These are phyloP conservation scores for Sequoia sempervirens DNA, from an alignment of 75 land plant species.

Conservation along the genomic window DNA sequence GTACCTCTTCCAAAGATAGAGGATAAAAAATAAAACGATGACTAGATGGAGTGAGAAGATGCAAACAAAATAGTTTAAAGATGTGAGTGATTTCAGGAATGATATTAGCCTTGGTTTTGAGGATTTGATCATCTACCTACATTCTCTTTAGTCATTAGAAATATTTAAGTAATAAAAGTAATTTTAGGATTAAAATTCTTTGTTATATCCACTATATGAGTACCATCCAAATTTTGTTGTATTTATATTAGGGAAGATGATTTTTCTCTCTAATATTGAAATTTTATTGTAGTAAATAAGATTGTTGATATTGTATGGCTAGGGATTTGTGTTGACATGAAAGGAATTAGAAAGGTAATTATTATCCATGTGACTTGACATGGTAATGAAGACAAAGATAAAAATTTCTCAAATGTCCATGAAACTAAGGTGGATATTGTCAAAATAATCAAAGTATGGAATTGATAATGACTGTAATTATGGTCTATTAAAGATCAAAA, in stretches of 20 bases:
- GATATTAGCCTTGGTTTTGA: background rate
- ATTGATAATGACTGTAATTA: too few species aligned
- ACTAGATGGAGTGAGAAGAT: background rate
- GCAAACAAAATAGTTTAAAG: background rate
- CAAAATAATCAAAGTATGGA: too few species aligned
- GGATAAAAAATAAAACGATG: background rate
- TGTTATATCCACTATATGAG: background rate
- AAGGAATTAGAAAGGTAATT: background rate
- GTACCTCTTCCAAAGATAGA: background rate
- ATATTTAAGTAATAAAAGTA: background rate
- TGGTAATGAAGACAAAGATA: too few species aligned
- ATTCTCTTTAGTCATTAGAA: background rate
- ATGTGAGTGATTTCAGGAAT: background rate
- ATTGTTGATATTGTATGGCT: background rate
- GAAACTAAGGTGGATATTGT: too few species aligned
- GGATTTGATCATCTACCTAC: background rate
- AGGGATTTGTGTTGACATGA: background rate
- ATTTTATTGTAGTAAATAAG: background rate
- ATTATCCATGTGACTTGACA: too few species aligned
- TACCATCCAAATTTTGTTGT: background rate
- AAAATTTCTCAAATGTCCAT: too few species aligned
- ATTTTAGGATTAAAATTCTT: background rate
- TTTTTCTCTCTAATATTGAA: background rate
- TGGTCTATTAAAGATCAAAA: too few species aligned
- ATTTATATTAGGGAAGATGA: background rate